A percentile compares a stretch with the other conserved stretches of the same genome.
Evolutionary conservation across 768 basidiomycete genomes (phyloP).

Genomic region (Serpula lacrymans): DNA sequence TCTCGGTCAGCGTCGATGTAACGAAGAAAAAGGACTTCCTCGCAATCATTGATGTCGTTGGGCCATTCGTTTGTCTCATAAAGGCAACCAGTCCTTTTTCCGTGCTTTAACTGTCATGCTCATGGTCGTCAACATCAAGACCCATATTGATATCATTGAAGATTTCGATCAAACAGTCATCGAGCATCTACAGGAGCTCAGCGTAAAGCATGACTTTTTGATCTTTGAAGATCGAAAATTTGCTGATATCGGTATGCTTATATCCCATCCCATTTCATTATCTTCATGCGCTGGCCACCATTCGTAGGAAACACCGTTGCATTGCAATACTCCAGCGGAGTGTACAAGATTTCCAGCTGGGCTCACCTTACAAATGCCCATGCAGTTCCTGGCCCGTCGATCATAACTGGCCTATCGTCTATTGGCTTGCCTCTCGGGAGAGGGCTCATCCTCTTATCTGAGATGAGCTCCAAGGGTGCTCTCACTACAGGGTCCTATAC

Average conservation of each 20-base stretch:
- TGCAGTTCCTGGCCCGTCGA: slow-evolving; percentile 91
- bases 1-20: slow-evolving; percentile 96
- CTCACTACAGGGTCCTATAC: slow-evolving; percentile 86
- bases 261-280: background rate
- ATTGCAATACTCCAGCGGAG: slow-evolving; percentile 89
- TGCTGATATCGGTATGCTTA: slow-evolving; percentile 85
- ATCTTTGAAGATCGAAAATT: slow-evolving; percentile 99
- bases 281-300: slow-evolving; percentile 3
- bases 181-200: slow-evolving; percentile 63
- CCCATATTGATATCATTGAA: slow-evolving; percentile 93
- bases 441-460: slow-evolving; percentile 87
- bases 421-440: slow-evolving; percentile 83
- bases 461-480: slow-evolving; percentile 92
- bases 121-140: slow-evolving; percentile 49
- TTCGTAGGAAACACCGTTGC: slow-evolving; percentile 88
- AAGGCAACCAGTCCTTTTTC: slow-evolving; percentile 56
- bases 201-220: slow-evolving; percentile 82
- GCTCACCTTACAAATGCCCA: slow-evolving; percentile 98
- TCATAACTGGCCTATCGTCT: slow-evolving; percentile 84
- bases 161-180: slow-evolving; percentile 81
- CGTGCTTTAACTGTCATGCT: slow-evolving; percentile 14
- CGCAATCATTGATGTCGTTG: slow-evolving; percentile 83
- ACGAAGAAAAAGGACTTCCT: slow-evolving; percentile 76
- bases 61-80: slow-evolving; percentile 87
- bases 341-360: slow-evolving; percentile 94